Conservation (phyloP, 2,329 filamentous ascomycete species). For the Paraphoma chrysanthemicola region DNA sequence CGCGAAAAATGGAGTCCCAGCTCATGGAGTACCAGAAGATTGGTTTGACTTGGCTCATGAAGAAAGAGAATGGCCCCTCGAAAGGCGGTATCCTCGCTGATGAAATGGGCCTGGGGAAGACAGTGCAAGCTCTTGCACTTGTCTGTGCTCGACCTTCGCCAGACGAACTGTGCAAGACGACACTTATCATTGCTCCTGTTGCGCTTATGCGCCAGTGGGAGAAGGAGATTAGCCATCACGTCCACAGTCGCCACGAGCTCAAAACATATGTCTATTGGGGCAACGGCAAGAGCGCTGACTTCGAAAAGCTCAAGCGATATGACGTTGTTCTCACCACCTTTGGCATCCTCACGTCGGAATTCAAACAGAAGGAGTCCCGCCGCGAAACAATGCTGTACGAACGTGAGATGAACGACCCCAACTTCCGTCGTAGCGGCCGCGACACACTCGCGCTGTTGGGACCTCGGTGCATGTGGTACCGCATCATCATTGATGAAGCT, state of each 20-base stretch:
- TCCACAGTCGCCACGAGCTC: slow-evolving; percentile 66
- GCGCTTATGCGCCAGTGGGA: slow-evolving; percentile 86
- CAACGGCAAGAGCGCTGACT: slow-evolving; percentile 59
- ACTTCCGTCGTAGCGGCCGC: slow-evolving; percentile 22
- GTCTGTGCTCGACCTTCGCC: slow-evolving; percentile 72
- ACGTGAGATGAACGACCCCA: slow-evolving; percentile 48
- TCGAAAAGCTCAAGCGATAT: slow-evolving; percentile 66
- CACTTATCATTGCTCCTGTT: slow-evolving; percentile 82
- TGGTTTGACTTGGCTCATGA: slow-evolving; percentile 77
- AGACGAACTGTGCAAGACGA: slow-evolving; percentile 70
- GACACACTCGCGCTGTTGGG: slow-evolving; percentile 61
- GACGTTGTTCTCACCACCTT: slow-evolving; percentile 84
- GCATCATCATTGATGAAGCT: slow-evolving; percentile 79
- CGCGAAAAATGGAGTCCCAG: slow-evolving; percentile 69
- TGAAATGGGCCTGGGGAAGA: slow-evolving; percentile 81
- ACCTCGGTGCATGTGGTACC: slow-evolving; percentile 61
- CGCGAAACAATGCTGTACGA: slow-evolving; percentile 53
- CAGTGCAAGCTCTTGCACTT: slow-evolving; percentile 75
- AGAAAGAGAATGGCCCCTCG: slow-evolving; percentile 72
- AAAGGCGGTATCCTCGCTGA: slow-evolving; percentile 74
- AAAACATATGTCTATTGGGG: slow-evolving; percentile 75
- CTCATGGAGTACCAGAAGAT: slow-evolving; percentile 85
- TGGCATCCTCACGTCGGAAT: slow-evolving; percentile 72
- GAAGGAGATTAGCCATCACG: slow-evolving; percentile 75
- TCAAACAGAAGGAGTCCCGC: slow-evolving; percentile 65